phyloP scores from a whole-genome alignment of 352 stramenopile genomes.

The Aphanomyces euteiches region DNA sequence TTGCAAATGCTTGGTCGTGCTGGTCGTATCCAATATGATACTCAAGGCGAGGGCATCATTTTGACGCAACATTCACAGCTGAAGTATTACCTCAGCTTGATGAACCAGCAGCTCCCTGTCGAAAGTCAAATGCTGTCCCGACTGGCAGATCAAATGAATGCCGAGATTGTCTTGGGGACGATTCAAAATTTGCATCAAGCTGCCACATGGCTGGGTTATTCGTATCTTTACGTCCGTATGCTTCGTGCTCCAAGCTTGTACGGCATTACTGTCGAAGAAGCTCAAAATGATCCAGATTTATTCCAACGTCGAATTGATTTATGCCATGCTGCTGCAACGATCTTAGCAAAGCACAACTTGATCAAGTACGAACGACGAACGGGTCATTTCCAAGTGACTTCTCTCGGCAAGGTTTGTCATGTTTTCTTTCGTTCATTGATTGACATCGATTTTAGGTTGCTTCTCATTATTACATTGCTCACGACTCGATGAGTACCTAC shows the following conservation, averaged over 20 bases:
- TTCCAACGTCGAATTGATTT: constrained; percentile 95
- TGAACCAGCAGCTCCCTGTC: constrained; percentile 99
- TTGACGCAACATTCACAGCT: constrained; percentile 98
- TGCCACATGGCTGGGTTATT: constrained; percentile 98
- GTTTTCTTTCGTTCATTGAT: background rate
- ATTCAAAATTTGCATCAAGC: constrained; percentile 94
- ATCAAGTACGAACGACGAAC: constrained; percentile 97
- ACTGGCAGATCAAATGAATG: constrained; percentile 98
- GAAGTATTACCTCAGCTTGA: constrained; percentile 99
- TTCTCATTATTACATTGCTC: constrained; percentile 99
- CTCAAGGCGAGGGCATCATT: constrained; percentile 98
- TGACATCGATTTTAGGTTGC: constrained; percentile 75
- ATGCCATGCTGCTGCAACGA: constrained; percentile 92
- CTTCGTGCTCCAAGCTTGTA: constrained; percentile 97
- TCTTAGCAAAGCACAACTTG: constrained; percentile 96
- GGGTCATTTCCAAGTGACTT: constrained; percentile 94
- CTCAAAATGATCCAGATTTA: constrained; percentile 90
- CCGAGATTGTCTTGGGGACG: constrained; percentile 97
- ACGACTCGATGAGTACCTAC: constrained; percentile 98
- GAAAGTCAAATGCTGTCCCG: constrained; percentile 97
- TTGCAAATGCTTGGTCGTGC: constrained; percentile 99
- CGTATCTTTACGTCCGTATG: constrained; percentile 99
- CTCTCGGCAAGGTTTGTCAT: constrained; percentile 67
- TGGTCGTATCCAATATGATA: constrained; percentile 98
- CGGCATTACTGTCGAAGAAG: constrained; percentile 84